These are phyloP conservation scores for Scheffersomyces lignosus DNA, from an alignment of 805 yeast species.

Conservation along the genomic window DNA sequence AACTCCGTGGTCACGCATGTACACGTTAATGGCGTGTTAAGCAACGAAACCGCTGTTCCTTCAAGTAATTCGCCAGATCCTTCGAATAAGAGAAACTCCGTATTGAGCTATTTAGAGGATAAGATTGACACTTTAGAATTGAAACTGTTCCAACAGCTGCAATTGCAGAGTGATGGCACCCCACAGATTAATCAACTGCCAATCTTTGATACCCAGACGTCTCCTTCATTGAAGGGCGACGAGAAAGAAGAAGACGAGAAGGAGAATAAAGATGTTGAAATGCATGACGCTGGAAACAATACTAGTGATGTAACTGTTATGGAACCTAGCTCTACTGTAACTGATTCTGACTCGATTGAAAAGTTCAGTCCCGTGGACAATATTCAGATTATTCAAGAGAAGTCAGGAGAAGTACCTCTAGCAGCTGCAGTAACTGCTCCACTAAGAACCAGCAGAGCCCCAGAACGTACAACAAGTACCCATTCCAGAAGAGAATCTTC, in stretches of 20 bases:
- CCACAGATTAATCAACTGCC: slow-evolving; percentile 35
- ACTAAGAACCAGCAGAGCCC: not conserved
- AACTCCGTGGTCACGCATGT: slow-evolving; percentile 44
- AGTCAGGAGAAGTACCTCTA: slow-evolving; percentile 1
- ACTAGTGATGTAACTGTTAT: too few relatives aligned
- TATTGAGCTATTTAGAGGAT: slow-evolving; percentile 44
- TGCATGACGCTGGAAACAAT: too few relatives aligned
- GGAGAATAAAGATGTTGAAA: too few relatives aligned
- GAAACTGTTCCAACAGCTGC: slow-evolving; percentile 3
- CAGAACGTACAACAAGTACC: not conserved
- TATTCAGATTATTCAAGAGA: too few relatives aligned
- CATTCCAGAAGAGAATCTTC: slow-evolving; percentile 1
- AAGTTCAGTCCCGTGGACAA: too few relatives aligned
- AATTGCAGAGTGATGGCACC: slow-evolving; percentile 9
- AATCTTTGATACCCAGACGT: slow-evolving; percentile 19
- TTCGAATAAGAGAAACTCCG: slow-evolving; percentile 36
- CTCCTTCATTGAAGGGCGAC: not conserved
- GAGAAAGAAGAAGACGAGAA: too few relatives aligned
- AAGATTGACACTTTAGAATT: slow-evolving; percentile 43
- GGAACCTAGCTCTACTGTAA: too few relatives aligned
- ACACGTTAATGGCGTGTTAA: slow-evolving; percentile 44
- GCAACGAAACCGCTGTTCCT: slow-evolving; percentile 12
- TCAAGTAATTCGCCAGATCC: slow-evolving; percentile 14
- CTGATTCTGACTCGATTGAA: too few relatives aligned
- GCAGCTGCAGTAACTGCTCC: not conserved